Conservation (phyloP, 441 rosid genomes). For the Syzygium malaccense region DNA sequence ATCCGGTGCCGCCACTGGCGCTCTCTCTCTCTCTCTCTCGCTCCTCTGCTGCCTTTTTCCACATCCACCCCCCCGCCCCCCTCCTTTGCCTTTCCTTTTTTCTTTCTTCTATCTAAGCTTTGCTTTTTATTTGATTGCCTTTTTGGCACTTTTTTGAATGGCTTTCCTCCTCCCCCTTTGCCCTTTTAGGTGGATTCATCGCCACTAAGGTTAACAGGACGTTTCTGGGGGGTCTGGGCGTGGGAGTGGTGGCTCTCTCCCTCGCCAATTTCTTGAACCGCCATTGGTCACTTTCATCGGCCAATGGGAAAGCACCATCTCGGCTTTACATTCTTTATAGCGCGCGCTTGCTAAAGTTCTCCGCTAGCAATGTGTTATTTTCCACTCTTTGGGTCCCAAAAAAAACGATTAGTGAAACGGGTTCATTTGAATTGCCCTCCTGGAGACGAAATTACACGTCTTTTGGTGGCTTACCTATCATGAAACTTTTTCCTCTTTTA, state of each 20-base stretch:
- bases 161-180: neutral
- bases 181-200: conserved; percentile 15
- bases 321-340: neutral
- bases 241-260: neutral
- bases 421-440: neutral
- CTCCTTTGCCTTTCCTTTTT: neutral
- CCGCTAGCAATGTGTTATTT: neutral
- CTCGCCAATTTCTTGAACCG: neutral
- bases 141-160: conserved; percentile 9
- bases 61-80: neutral
- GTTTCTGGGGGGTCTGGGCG: neutral
- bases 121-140: conserved; percentile 2
- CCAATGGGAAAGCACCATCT: neutral
- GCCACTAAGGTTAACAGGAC: neutral
- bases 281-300: neutral
- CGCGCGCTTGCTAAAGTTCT: neutral
- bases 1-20: neutral
- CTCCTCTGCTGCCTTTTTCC: conserved; percentile 1
- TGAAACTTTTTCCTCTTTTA: neutral
- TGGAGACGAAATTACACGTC: neutral
- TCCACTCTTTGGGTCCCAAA: neutral
- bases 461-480: neutral
- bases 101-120: neutral
- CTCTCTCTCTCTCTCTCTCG: neutral
- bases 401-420: neutral